A percentile compares a stretch with the other conserved stretches of the same genome.
Evolutionary conservation across 208 protist genomes (phyloP).

Genomic region (Leishmania amazonensis): DNA sequence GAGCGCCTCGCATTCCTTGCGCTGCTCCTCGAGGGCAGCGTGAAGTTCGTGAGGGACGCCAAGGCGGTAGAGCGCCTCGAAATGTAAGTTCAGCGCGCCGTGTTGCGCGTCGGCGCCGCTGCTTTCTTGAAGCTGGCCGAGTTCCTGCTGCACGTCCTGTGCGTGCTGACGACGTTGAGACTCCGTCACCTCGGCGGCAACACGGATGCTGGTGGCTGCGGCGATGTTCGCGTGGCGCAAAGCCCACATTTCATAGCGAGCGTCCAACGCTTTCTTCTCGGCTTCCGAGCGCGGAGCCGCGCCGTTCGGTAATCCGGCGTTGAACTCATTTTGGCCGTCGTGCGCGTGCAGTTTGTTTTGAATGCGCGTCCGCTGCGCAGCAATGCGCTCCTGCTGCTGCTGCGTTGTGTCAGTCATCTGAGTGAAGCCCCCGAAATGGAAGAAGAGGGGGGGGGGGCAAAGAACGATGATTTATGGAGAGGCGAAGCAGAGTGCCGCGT

Average conservation of each 20-base stretch:
- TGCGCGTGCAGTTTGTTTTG: slow-evolving; percentile 15
- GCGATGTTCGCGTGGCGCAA: slow-evolving; percentile 42
- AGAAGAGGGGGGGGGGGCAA: too few relatives aligned
- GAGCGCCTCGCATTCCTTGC: slow-evolving; percentile 74
- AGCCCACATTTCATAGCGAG: slow-evolving; percentile 47
- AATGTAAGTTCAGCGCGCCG: slow-evolving; percentile 83
- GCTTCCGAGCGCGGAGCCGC: slow-evolving; percentile 22
- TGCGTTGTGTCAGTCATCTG: slow-evolving; percentile 25
- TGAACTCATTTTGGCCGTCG: slow-evolving; percentile 14
- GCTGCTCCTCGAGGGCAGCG: slow-evolving; percentile 74
- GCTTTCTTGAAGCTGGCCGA: slow-evolving; percentile 51
- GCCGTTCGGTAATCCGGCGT: background rate
- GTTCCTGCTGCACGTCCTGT: slow-evolving; percentile 34
- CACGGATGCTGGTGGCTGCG: slow-evolving; percentile 64
- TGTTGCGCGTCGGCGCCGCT: slow-evolving; percentile 62
- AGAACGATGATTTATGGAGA: background rate
- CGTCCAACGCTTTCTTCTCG: slow-evolving; percentile 48
- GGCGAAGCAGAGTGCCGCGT: background rate
- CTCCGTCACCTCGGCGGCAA: slow-evolving; percentile 67
- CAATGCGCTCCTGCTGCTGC: slow-evolving; percentile 61
- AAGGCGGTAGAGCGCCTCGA: slow-evolving; percentile 86
- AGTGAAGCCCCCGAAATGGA: background rate
- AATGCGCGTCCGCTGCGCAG: slow-evolving; percentile 55
- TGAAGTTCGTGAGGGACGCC: slow-evolving; percentile 88
- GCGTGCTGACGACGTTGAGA: slow-evolving; percentile 68